Percentiles rank a stretch among this genome's conserved stretches.
Evolutionary conservation across 164 flowering plant species (phyloP).

Genomic region (Hamamelis virginiana): DNA sequence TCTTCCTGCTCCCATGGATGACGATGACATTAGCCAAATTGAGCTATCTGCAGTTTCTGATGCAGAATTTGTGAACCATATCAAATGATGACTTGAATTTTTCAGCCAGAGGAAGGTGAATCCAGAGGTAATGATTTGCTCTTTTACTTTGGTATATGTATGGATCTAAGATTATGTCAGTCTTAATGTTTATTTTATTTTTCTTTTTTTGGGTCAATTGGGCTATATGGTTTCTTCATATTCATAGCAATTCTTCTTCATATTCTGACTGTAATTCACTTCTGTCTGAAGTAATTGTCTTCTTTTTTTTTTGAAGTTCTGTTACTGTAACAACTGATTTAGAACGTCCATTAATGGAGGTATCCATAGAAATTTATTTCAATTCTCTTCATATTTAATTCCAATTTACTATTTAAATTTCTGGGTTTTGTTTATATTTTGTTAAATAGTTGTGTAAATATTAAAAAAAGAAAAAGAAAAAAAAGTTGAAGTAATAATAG

Average conservation of each 20-base stretch:
- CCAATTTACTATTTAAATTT: not conserved
- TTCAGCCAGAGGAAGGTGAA: not conserved
- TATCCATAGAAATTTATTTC: not conserved
- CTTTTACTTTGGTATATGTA: not conserved
- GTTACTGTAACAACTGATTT: slow-evolving; percentile 20
- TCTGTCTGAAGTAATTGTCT: not conserved
- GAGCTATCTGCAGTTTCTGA: slow-evolving; percentile 49
- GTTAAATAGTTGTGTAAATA: too few relatives aligned
- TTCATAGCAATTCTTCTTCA: not conserved
- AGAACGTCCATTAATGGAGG: slow-evolving; percentile 7
- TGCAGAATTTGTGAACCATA: slow-evolving; percentile 24
- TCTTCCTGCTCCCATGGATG: slow-evolving; percentile 76
- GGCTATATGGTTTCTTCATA: not conserved
- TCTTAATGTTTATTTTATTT: not conserved
- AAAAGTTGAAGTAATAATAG: too few relatives aligned
- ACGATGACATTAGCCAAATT: slow-evolving; percentile 53
- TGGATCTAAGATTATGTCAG: slow-evolving; percentile 24
- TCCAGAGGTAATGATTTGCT: slow-evolving; percentile 6
- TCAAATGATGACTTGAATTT: slow-evolving; percentile 10
- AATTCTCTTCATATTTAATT: not conserved
- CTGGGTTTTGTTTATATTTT: not conserved
- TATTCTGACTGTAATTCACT: slow-evolving; percentile 20
- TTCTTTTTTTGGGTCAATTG: not conserved
- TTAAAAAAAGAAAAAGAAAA: too few relatives aligned
- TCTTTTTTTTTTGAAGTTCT: not conserved